These are phyloP conservation scores for Pseudogymnoascus pannorum DNA, from an alignment of 2,329 filamentous ascomycete genomes.

Conservation along the genomic window DNA sequence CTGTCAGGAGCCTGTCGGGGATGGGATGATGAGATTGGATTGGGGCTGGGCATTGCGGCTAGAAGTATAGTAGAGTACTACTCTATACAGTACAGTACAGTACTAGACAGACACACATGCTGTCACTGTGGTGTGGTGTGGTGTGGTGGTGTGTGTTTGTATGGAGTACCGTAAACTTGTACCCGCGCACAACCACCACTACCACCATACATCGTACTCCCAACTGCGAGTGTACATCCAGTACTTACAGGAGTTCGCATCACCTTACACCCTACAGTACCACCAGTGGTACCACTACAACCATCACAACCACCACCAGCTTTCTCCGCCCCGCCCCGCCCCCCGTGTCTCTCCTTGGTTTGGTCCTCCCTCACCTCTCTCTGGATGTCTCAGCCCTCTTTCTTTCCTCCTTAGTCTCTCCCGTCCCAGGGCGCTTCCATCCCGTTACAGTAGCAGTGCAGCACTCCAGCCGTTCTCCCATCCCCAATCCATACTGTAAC, in stretches of 20 bases:
- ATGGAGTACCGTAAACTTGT: background rate
- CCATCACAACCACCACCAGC: background rate
- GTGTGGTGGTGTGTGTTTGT: too few relatives aligned
- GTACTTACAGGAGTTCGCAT: background rate
- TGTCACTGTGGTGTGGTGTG: background rate
- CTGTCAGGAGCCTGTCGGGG: background rate
- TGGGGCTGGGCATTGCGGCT: background rate
- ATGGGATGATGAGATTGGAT: background rate
- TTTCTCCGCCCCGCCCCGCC: background rate
- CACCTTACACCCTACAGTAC: background rate
- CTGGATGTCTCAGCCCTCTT: background rate
- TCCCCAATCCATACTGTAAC: background rate
- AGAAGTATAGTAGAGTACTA: too few relatives aligned
- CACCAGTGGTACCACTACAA: too few relatives aligned
- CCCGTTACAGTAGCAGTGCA: background rate
- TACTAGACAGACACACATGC: too few relatives aligned
- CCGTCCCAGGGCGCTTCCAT: background rate
- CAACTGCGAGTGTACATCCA: too few relatives aligned
- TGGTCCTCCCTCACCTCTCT: background rate
- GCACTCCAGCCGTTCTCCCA: background rate
- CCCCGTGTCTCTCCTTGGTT: conserved; percentile 1
- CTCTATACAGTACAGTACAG: too few relatives aligned
- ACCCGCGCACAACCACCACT: background rate
- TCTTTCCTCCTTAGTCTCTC: background rate
- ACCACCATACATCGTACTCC: background rate